Evolutionary conservation across 2,329 filamentous ascomycete species (phyloP), one percentile per base, ranked within the genome.

Genomic region (Dothistroma septosporum): DNA sequence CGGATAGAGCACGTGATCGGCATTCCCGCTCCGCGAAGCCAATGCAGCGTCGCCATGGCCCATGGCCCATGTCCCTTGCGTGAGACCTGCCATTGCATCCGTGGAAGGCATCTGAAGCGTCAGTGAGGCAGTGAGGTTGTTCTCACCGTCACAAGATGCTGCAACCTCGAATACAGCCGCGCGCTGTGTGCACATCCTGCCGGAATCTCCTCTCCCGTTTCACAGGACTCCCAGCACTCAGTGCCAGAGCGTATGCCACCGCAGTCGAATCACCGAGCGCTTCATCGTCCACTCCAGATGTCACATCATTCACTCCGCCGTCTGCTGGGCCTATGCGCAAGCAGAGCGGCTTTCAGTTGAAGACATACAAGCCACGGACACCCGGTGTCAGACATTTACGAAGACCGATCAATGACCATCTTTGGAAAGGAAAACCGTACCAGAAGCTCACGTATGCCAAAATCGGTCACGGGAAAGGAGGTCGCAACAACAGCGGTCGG

Each of bases 281-380:
- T 53, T 61, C 68, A 49, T 63, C 61, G 2, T 60, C 66, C 31
- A 72, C 73, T 49, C 57, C 60, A 49, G 65, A 70, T 63, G 68
- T 65, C 56, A 66, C 60, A 37, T 37, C 60, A 41, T 65, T 70
- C 75, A 75, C 67, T 70, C 74, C 68, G 67, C 55, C 64, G 67
- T 74, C 68, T 71, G 76, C 62, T 8, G 46, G 52, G 54, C 75
- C 75, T 22, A 66, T 65, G 59, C 68, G 70, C 28, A 70, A 69
- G 41, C 74, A 77, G 58, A 74, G 77, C 10, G 66, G 74, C 63
- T 76, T 80, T 62, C 74, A 77, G 33, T 75, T 97, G 75, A 87
- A 91, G 70, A 94, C 90, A 57, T 99, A 97, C 77, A 97, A 90
- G 76, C 94, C 94, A 37, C 87, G 91, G 70, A 97, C 94, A 0